Percentiles rank a stretch among this genome's conserved stretches.
phyloP scores from a whole-genome alignment of 129 eudicot genomes.

The Flaveria trinervia region DNA sequence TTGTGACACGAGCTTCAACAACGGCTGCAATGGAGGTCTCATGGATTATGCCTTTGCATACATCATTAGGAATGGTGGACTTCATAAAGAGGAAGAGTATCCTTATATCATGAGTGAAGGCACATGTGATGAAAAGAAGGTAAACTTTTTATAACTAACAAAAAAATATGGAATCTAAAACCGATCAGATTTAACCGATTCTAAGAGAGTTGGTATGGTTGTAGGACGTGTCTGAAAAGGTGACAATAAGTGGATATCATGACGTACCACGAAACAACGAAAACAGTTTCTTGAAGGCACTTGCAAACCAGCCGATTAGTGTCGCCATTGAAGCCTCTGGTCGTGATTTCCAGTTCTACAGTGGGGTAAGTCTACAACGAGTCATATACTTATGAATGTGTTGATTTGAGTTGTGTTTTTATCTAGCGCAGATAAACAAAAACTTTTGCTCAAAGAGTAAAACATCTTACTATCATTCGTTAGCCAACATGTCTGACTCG shows the following conservation, averaged over 20 bases:
- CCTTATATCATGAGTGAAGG: constrained; percentile 96
- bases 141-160: constrained; percentile 16
- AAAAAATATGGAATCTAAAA: neutral
- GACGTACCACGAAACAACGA: constrained; percentile 84
- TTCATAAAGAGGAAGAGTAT: constrained; percentile 84
- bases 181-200: neutral
- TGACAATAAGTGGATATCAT: constrained; percentile 76
- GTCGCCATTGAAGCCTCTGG: constrained; percentile 89
- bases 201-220: constrained; percentile 3
- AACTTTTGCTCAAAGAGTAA: neutral
- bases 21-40: constrained; percentile 92
- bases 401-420: neutral
- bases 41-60: constrained; percentile 92
- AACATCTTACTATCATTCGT: neutral
- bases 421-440: neutral
- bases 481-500: neutral
- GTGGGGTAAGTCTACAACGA: constrained; percentile 58
- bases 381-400: neutral
- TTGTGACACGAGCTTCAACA: constrained; percentile 66
- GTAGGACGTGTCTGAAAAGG: constrained; percentile 64
- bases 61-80: constrained; percentile 67
- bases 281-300: constrained; percentile 75
- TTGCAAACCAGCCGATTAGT: constrained; percentile 88
- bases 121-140: constrained; percentile 80
- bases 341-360: constrained; percentile 93